These are phyloP conservation scores for Diaporthe helianthi DNA, from an alignment of 2,329 filamentous ascomycete species.

Conservation along the genomic window DNA sequence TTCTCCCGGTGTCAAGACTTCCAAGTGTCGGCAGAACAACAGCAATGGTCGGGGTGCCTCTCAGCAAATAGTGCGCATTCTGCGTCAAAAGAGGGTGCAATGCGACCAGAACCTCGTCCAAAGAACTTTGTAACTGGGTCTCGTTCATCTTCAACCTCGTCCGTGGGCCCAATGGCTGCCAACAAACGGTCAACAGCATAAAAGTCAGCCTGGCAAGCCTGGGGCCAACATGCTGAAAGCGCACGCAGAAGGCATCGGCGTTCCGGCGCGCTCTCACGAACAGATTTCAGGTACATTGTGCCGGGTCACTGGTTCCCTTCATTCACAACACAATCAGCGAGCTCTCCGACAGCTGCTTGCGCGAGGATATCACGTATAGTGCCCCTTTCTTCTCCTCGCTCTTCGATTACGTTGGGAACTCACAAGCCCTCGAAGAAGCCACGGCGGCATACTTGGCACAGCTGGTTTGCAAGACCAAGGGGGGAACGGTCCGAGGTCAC, in stretches of 20 bases:
- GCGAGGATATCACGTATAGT: slow-evolving; percentile 24
- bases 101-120: slow-evolving; percentile 50
- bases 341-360: slow-evolving; percentile 22
- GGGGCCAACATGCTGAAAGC: neutral
- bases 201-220: neutral
- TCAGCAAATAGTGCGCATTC: slow-evolving; percentile 48
- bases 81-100: slow-evolving; percentile 51
- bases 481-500: slow-evolving; percentile 42
- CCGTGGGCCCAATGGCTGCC: neutral
- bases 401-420: slow-evolving; percentile 44
- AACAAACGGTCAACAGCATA: neutral
- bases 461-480: slow-evolving; percentile 46
- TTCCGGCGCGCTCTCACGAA: no score
- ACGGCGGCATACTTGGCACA: slow-evolving; percentile 48
- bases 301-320: neutral
- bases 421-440: slow-evolving; percentile 47
- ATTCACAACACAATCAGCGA: slow-evolving; percentile 30
- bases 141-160: slow-evolving; percentile 9
- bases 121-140: slow-evolving; percentile 28
- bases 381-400: slow-evolving; percentile 40
- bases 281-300: slow-evolving; percentile 5
- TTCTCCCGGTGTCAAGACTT: neutral
- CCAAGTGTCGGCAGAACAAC: neutral
- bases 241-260: neutral
- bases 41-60: slow-evolving; percentile 48